phyloP scores from a whole-genome alignment of 1,284 basidiomycete genomes.

The Xerocomus cyaneibrunnescens region DNA sequence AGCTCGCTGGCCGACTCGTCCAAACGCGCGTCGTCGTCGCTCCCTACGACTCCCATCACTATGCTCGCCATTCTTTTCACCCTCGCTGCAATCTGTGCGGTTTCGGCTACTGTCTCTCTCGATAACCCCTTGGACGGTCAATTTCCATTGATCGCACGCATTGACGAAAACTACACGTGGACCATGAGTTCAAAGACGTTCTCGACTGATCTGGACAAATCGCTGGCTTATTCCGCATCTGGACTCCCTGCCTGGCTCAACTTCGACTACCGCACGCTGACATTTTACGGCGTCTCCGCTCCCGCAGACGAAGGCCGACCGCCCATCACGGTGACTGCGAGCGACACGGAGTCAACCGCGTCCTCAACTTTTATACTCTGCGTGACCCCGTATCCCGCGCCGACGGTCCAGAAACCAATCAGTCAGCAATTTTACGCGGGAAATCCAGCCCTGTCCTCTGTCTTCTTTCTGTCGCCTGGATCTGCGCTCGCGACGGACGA shows the following conservation, averaged over 20 bases:
- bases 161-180: slow-evolving; percentile 62
- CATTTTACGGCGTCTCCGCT: slow-evolving; percentile 60
- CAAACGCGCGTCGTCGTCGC: slow-evolving; percentile 43
- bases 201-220: slow-evolving; percentile 42
- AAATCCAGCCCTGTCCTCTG: slow-evolving; percentile 67
- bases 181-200: slow-evolving; percentile 62
- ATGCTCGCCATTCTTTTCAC: slow-evolving; percentile 65
- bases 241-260: slow-evolving; percentile 63
- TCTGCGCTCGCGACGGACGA: slow-evolving; percentile 55
- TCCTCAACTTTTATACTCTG: slow-evolving; percentile 59
- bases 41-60: slow-evolving; percentile 49
- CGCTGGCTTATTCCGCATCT: slow-evolving; percentile 47
- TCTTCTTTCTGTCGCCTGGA: slow-evolving; percentile 53
- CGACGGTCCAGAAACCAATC: slow-evolving; percentile 56
- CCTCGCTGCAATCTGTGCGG: slow-evolving; percentile 39
- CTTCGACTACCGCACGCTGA: slow-evolving; percentile 53
- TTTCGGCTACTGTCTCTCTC: slow-evolving; percentile 46
- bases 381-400: slow-evolving; percentile 57
- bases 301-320: slow-evolving; percentile 55
- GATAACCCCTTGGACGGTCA: slow-evolving; percentile 55
- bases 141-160: slow-evolving; percentile 61
- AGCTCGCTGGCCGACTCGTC: slow-evolving; percentile 63
- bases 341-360: slow-evolving; percentile 45
- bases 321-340: slow-evolving; percentile 55
- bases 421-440: slow-evolving; percentile 56